phyloP scores from a whole-genome alignment of 805 yeast species.

The Jamesozyma rosinii region DNA sequence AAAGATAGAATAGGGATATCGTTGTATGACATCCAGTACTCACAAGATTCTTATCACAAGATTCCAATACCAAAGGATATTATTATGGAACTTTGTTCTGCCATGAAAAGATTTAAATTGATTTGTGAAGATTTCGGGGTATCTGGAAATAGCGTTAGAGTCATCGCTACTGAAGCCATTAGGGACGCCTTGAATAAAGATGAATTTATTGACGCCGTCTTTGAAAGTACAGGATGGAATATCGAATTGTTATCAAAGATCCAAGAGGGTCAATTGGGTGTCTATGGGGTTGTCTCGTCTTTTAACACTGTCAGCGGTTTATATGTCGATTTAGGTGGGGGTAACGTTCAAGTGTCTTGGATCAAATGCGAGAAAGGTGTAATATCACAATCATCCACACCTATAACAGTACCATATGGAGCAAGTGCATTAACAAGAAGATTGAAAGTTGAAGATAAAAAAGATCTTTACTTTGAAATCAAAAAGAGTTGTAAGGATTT shows the following conservation, averaged over 20 bases:
- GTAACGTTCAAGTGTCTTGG: constrained; percentile 64
- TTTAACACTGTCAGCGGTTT: constrained; percentile 58
- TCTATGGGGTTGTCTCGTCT: constrained; percentile 67
- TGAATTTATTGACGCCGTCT: constrained; percentile 48
- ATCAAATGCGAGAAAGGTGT: constrained; percentile 48
- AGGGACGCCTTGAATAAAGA: constrained; percentile 58
- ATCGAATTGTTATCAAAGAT: constrained; percentile 51
- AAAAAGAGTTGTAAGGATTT: constrained; percentile 40
- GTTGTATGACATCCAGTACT: constrained; percentile 50
- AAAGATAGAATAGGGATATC: constrained; percentile 68
- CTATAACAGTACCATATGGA: constrained; percentile 64
- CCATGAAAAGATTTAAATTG: constrained; percentile 57
- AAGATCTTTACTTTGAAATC: constrained; percentile 45
- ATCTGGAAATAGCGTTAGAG: constrained; percentile 46
- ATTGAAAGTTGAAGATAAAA: constrained; percentile 42
- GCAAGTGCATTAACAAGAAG: constrained; percentile 58
- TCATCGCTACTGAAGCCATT: constrained; percentile 69
- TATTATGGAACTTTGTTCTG: constrained; percentile 49
- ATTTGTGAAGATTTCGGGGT: constrained; percentile 73
- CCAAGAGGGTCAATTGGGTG: constrained; percentile 59
- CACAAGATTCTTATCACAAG: constrained; percentile 31
- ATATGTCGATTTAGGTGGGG: constrained; percentile 68
- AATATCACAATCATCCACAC: constrained; percentile 44
- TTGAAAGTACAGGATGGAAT: constrained; percentile 55
- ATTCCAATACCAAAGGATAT: constrained; percentile 48